phyloP scores from a whole-genome alignment of 352 stramenopile species.

The Phytophthora lateralis region DNA sequence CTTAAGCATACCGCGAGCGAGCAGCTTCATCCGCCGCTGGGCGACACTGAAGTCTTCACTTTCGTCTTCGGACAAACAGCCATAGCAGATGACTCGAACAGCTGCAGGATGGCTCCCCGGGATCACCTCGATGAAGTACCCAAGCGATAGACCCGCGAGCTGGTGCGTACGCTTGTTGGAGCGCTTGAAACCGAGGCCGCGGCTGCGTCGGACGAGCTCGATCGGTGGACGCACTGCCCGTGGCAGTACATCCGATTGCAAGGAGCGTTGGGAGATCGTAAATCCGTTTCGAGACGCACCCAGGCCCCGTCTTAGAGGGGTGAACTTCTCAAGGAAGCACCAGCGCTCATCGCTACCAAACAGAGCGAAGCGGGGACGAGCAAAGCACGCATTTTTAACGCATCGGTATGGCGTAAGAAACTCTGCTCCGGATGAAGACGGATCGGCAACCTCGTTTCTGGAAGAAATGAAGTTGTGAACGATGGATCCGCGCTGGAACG shows the following conservation, averaged over 20 bases:
- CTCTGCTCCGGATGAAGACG: not conserved
- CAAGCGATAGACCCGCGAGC: conserved; percentile 15
- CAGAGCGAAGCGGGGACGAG: conserved; percentile 24
- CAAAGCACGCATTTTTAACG: conserved; percentile 47
- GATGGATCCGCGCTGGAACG: conserved; percentile 37
- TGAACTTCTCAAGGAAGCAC: conserved; percentile 37
- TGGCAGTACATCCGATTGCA: conserved; percentile 31
- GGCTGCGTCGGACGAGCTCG: conserved; percentile 19
- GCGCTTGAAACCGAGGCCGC: conserved; percentile 9
- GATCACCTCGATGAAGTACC: conserved; percentile 25
- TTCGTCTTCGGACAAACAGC: not conserved
- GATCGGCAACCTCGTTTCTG: not conserved
- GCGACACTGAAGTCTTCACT: not conserved
- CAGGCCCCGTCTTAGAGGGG: not conserved
- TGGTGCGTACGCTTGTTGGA: conserved; percentile 22
- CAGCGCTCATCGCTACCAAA: conserved; percentile 37
- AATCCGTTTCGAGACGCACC: conserved; percentile 12
- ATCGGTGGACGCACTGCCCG: conserved; percentile 22
- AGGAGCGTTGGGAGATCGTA: conserved; percentile 31
- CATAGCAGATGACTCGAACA: conserved; percentile 26
- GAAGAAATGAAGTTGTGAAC: conserved; percentile 27
- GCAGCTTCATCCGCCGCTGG: conserved; percentile 11
- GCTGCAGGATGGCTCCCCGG: conserved; percentile 8
- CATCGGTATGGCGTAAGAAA: conserved; percentile 16
- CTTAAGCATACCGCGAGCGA: conserved; percentile 22